Conservation (phyloP, 495 filamentous ascomycete genomes). For the Aspergillus ellipticus region DNA sequence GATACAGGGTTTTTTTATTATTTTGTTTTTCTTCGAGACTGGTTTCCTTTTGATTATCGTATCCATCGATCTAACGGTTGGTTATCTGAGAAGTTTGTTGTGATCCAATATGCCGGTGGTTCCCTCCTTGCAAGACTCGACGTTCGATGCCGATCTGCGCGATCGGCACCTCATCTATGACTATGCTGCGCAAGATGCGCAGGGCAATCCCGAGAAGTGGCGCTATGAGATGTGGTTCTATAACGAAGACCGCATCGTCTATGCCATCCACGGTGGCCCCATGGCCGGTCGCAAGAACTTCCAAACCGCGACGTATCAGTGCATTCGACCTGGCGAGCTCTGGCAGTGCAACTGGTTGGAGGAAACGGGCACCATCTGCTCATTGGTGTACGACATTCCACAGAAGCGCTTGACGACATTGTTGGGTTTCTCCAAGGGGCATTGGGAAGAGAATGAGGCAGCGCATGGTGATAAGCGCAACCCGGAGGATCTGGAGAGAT, state of each 20-base stretch:
- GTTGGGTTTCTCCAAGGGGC: slow-evolving; percentile 36
- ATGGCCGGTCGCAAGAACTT: slow-evolving; percentile 39
- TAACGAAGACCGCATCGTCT: slow-evolving; percentile 37
- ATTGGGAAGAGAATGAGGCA: slow-evolving; percentile 32
- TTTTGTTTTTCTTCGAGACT: no score
- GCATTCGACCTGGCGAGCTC: slow-evolving; percentile 34
- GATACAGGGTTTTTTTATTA: no score
- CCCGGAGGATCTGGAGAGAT: slow-evolving; percentile 26
- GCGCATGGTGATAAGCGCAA: slow-evolving; percentile 40
- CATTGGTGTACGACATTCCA: slow-evolving; percentile 36
- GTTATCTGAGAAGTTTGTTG: no score
- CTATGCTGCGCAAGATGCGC: slow-evolving; percentile 27
- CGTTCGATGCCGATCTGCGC: slow-evolving; percentile 33
- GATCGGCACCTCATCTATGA: slow-evolving; percentile 43
- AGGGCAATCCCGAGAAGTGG: slow-evolving; percentile 38
- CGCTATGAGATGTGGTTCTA: slow-evolving; percentile 45
- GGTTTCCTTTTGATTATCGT: no score
- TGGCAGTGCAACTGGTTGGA: slow-evolving; percentile 43
- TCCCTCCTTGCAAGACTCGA: slow-evolving; percentile 19
- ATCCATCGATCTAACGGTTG: no score
- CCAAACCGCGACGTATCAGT: slow-evolving; percentile 37
- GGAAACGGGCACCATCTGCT: slow-evolving; percentile 38
- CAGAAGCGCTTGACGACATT: slow-evolving; percentile 28
- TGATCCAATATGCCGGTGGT: slow-evolving; percentile 29
- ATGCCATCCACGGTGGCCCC: slow-evolving; percentile 39